These are phyloP conservation scores for Combretum micranthum DNA, from an alignment of 345 rosid genomes.

Conservation along the genomic window DNA sequence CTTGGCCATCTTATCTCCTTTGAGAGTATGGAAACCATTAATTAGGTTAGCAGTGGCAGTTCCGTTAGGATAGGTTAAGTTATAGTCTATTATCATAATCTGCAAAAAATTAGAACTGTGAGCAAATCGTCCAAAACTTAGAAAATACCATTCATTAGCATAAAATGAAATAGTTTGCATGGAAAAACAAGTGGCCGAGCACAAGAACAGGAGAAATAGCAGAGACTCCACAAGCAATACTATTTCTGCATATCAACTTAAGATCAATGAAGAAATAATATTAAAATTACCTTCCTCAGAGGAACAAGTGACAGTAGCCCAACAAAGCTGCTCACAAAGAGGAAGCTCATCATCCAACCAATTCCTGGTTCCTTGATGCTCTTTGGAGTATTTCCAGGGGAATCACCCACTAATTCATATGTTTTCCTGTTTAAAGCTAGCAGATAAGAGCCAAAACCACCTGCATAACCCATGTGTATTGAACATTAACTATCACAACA, in stretches of 20 bases:
- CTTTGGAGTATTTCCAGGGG: conserved; percentile 49
- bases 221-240: neutral
- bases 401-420: conserved; percentile 54
- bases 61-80: conserved; percentile 79
- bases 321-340: conserved; percentile 66
- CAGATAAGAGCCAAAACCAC: conserved; percentile 86
- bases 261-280: neutral
- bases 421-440: conserved; percentile 67
- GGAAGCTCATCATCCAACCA: conserved; percentile 87
- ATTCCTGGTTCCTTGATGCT: conserved; percentile 74
- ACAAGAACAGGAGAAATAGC: neutral
- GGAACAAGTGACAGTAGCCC: conserved; percentile 85
- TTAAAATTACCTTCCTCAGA: conserved; percentile 55
- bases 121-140: conserved; percentile 7
- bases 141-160: neutral
- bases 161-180: neutral
- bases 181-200: neutral
- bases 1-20: conserved; percentile 70
- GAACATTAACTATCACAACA: neutral
- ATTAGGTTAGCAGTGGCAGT: conserved; percentile 90
- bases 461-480: conserved; percentile 18
- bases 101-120: conserved; percentile 14
- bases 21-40: conserved; percentile 77
- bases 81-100: conserved; percentile 90
- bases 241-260: neutral